phyloP scores from a whole-genome alignment of 257 asterid species.

The Solanum piurae region DNA sequence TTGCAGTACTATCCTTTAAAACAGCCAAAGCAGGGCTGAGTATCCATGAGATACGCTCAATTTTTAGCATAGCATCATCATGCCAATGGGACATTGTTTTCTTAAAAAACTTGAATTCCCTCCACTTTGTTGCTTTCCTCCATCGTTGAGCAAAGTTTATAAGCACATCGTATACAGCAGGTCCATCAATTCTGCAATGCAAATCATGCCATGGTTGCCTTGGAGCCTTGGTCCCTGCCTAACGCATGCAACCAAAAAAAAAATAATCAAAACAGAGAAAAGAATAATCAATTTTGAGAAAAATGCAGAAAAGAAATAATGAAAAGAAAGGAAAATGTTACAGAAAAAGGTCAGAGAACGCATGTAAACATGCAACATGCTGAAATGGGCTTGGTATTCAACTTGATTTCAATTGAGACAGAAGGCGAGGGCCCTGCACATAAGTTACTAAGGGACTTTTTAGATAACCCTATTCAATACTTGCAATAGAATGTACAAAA shows the following conservation, averaged over 20 bases:
- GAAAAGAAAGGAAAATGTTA: background rate
- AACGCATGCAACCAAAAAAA: background rate
- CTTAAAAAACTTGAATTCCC: constrained; percentile 65
- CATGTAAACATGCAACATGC: background rate
- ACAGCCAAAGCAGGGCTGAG: constrained; percentile 52
- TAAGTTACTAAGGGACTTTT: background rate
- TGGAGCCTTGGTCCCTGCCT: constrained; percentile 82
- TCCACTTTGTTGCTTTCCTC: constrained; percentile 92
- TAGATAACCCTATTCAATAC: background rate
- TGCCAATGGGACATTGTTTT: constrained; percentile 59
- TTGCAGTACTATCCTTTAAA: constrained; percentile 38
- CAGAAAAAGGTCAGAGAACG: background rate
- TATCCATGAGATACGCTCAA: constrained; percentile 94
- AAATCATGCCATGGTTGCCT: constrained; percentile 98
- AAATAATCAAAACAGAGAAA: background rate
- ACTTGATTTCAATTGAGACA: background rate
- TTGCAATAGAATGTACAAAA: background rate
- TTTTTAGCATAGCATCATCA: constrained; percentile 88
- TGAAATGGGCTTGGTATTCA: background rate
- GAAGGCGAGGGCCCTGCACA: background rate
- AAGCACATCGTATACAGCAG: constrained; percentile 97
- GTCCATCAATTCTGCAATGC: constrained; percentile 87
- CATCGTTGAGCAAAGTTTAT: constrained; percentile 96
- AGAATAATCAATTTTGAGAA: background rate
- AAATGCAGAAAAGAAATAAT: background rate